Percentiles rank a stretch among this genome's conserved stretches.
phyloP scores from a whole-genome alignment of 768 basidiomycete species.

The Xerocomellus dryophilus region DNA sequence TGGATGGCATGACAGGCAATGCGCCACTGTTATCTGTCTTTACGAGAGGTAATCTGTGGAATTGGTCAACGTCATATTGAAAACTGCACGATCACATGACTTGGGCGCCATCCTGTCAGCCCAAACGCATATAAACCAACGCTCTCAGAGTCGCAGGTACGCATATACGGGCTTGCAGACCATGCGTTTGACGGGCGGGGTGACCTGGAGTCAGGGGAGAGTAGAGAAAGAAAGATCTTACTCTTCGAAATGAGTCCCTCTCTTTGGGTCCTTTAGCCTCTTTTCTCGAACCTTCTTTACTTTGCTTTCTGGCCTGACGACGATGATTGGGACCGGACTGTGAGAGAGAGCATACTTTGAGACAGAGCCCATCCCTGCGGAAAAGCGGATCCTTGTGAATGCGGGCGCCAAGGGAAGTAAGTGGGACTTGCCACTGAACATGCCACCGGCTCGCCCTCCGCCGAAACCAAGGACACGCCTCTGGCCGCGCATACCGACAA shows the following conservation, averaged over 20 bases:
- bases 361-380: slow-evolving; percentile 58
- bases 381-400: slow-evolving; percentile 32
- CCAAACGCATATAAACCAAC: background rate
- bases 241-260: slow-evolving; percentile 80
- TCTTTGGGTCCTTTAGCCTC: slow-evolving; percentile 82
- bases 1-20: slow-evolving; percentile 9
- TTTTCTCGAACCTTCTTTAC: slow-evolving; percentile 83
- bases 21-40: slow-evolving; percentile 14
- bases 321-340: slow-evolving; percentile 94
- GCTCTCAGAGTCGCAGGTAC: background rate
- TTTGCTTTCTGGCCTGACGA: slow-evolving; percentile 87
- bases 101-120: background rate
- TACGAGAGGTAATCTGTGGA: slow-evolving; percentile 8
- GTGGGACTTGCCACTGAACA: slow-evolving; percentile 23
- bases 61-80: slow-evolving; percentile 3
- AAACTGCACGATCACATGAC: background rate
- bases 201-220: background rate
- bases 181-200: too few species aligned
- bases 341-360: slow-evolving; percentile 69
- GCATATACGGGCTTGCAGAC: background rate
- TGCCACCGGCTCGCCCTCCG: slow-evolving; percentile 19
- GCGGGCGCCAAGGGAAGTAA: background rate
- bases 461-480: slow-evolving; percentile 49
- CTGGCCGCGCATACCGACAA: slow-evolving; percentile 87
- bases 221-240: slow-evolving; percentile 20